A percentile compares a stretch with the other conserved stretches of the same genome.
Evolutionary conservation across 495 filamentous ascomycete genomes (phyloP).

Genomic region (Aspergillus incahuasiensis): DNA sequence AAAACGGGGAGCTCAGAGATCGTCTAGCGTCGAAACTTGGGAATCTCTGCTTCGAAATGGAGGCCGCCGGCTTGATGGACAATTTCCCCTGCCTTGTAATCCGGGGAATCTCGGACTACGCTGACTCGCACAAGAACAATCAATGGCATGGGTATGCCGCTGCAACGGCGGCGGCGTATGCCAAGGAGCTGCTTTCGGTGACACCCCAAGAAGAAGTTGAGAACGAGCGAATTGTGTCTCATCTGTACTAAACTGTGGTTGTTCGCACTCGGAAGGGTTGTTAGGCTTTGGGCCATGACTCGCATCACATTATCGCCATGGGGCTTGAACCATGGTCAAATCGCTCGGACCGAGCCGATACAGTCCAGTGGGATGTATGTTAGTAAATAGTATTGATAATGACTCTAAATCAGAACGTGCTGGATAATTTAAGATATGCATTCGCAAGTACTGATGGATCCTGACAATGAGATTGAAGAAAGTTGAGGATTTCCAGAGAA

Average conservation of each 20-base stretch:
- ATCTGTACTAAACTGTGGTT: neutral
- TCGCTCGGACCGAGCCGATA: no score
- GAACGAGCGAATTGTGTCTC: neutral
- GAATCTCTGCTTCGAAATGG: neutral
- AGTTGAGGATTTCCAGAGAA: no score
- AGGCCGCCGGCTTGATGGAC: conserved; percentile 25
- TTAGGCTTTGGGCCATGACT: no score
- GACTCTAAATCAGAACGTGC: no score
- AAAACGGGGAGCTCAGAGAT: conserved; percentile 8
- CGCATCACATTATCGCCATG: no score
- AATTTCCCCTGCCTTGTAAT: conserved; percentile 27
- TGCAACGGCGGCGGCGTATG: conserved; percentile 30
- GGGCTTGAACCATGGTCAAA: no score
- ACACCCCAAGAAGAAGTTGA: neutral
- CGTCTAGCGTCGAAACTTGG: conserved; percentile 29
- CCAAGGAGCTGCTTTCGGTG: conserved; percentile 16
- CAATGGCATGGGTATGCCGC: conserved; percentile 27
- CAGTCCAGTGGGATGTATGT: no score
- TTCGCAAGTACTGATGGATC: no score
- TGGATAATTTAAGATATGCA: no score
- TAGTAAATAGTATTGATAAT: no score
- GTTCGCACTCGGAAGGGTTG: no score
- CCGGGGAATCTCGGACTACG: conserved; percentile 33
- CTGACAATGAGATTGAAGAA: no score
- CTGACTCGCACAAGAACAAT: conserved; percentile 34